phyloP scores from a whole-genome alignment of 495 filamentous ascomycete genomes.

The Talaromyces trachyspermus region DNA sequence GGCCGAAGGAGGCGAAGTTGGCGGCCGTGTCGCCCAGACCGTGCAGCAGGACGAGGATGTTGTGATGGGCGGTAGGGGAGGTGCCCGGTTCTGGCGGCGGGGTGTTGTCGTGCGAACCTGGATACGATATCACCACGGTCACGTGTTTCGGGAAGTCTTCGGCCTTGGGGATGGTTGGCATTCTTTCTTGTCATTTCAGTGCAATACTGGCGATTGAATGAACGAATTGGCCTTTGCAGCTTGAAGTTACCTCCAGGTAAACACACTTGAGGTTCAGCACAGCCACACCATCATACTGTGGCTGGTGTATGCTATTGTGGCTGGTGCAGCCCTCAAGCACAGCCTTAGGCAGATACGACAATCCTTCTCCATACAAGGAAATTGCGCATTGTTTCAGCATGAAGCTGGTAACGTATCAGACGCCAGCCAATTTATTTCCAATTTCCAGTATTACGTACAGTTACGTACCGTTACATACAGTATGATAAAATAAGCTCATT shows the following conservation, averaged over 20 bases:
- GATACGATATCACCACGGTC: constrained; percentile 36
- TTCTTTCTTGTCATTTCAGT: constrained; percentile 12
- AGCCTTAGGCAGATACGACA: too few relatives aligned
- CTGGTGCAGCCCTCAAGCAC: too few relatives aligned
- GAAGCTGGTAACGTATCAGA: too few relatives aligned
- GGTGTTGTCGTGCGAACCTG: constrained; percentile 23
- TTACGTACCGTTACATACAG: too few relatives aligned
- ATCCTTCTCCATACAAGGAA: too few relatives aligned
- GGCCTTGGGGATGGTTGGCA: constrained; percentile 29
- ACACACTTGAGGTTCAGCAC: neutral
- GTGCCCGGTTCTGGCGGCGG: constrained; percentile 30
- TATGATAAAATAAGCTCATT: too few relatives aligned
- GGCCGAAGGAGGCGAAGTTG: constrained; percentile 64
- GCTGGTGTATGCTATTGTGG: too few relatives aligned
- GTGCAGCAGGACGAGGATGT: constrained; percentile 83
- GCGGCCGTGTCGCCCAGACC: constrained; percentile 73
- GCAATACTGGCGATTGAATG: too few relatives aligned
- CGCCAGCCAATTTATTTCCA: too few relatives aligned
- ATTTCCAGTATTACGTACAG: too few relatives aligned
- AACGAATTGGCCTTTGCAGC: neutral
- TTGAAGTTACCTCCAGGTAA: neutral
- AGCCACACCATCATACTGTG: neutral
- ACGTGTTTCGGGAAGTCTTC: constrained; percentile 47
- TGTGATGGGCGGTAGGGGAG: constrained; percentile 12
- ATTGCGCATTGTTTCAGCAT: too few relatives aligned